These are phyloP conservation scores for Picochlorum costavermella DNA, from an alignment of 139 green algal species.

Conservation along the genomic window DNA sequence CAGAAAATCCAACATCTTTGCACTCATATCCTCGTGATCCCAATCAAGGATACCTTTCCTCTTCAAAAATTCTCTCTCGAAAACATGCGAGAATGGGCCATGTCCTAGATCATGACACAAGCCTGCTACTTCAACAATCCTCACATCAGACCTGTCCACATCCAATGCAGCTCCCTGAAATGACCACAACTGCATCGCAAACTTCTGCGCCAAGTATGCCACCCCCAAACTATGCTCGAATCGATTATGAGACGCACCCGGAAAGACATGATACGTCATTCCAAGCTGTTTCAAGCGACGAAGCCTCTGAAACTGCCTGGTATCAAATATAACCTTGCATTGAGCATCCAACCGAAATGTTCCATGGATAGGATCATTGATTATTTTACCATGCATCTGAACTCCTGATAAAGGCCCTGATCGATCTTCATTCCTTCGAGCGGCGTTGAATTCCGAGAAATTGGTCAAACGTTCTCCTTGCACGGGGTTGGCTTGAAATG, in stretches of 20 bases:
- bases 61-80: slow-evolving; percentile 66
- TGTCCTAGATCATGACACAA: slow-evolving; percentile 91
- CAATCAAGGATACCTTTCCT: slow-evolving; percentile 38
- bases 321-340: slow-evolving; percentile 63
- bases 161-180: slow-evolving; percentile 40
- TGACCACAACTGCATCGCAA: slow-evolving; percentile 23
- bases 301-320: slow-evolving; percentile 74
- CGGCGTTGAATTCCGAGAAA: not conserved
- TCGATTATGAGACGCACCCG: slow-evolving; percentile 68
- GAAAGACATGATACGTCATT: slow-evolving; percentile 29
- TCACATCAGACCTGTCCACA: slow-evolving; percentile 49
- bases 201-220: slow-evolving; percentile 42
- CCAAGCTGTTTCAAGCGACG: slow-evolving; percentile 80
- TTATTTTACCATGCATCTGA: slow-evolving; percentile 21
- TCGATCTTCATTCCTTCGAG: not conserved
- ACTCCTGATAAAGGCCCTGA: not conserved
- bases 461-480: not conserved
- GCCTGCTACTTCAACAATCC: slow-evolving; percentile 46
- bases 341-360: slow-evolving; percentile 35
- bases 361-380: slow-evolving; percentile 63
- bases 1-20: slow-evolving; percentile 50
- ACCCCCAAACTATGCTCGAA: slow-evolving; percentile 80
- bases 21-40: slow-evolving; percentile 66
- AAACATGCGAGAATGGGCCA: slow-evolving; percentile 85
- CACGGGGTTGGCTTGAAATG: not conserved